Base-by-base conservation (phyloP, 345 rosid species). In the Hibiscus tridactylites region DNA sequence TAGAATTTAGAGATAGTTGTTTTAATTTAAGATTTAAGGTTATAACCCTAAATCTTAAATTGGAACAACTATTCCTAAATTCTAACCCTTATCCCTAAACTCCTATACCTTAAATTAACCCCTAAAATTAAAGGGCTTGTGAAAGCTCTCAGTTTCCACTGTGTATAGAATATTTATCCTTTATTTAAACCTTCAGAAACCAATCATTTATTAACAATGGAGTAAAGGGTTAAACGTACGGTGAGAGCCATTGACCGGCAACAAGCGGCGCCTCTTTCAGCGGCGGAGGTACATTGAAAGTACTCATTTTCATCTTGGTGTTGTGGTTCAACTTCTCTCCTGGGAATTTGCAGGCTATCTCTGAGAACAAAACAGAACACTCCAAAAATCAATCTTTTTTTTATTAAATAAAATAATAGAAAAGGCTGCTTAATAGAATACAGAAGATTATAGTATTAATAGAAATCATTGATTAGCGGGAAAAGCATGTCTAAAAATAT, bases 241-340 rank as follows among this genome's bases (percentile, higher is more conserved):
- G 76, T 77, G 13, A 91, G 74, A 59, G 91, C 96, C 72, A 90
- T 71, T 3, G 83, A 78, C 63, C 91, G 83, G 82, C 87, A 91
- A 71, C 81, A 85, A 9, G 83, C 73, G 29, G 86, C 88, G 49
- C 81, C 85, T 73, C 83, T 79, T 60, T 82, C 87, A 1, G 87
- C 85, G 1, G 83, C 80, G 3, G 88, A 74, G 6, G 72, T 35
- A 77, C 91, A 89, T 29, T 86, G 88, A 10, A 79, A 28, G 58
- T 71, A 29, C 1, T 26, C 26, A 53, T 75, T n/a, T n/a, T 78
- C 86, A 42, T 37, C 81, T 10, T 65, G 79, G 44, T 68, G 71
- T 37, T 59, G 67, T 16, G 28, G 71, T 9, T 78, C 87, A 4
- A 67, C 56, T 56, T 85, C 89, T 39, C 71, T 60, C 64, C 85